These are phyloP conservation scores for Xylariaceae sp. DNA, from an alignment of 2,329 filamentous ascomycete genomes.

Conservation along the genomic window DNA sequence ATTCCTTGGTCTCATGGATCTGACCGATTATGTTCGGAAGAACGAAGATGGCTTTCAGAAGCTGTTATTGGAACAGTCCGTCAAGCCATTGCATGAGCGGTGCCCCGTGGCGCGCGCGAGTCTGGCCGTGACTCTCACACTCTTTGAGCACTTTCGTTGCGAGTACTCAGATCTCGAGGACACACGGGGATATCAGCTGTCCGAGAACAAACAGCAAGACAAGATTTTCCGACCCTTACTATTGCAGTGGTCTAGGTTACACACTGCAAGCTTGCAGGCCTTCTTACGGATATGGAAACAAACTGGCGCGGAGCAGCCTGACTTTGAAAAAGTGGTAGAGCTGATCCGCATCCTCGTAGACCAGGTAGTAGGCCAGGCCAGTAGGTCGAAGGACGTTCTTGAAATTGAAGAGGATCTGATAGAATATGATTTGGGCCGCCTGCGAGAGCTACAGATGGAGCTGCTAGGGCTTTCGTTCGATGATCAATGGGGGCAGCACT, in stretches of 20 bases:
- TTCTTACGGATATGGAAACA: slow-evolving; percentile 93
- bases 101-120: slow-evolving; percentile 87
- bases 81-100: slow-evolving; percentile 63
- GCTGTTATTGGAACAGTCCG: slow-evolving; percentile 82
- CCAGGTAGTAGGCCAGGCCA: slow-evolving; percentile 78
- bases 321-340: slow-evolving; percentile 92
- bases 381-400: slow-evolving; percentile 75
- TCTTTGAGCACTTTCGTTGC: slow-evolving; percentile 95
- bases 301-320: slow-evolving; percentile 76
- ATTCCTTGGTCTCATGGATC: slow-evolving; percentile 94
- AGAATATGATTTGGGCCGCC: slow-evolving; percentile 72
- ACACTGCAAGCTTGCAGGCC: slow-evolving; percentile 77
- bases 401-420: slow-evolving; percentile 87
- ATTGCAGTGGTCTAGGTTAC: slow-evolving; percentile 87
- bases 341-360: slow-evolving; percentile 86
- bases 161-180: slow-evolving; percentile 80
- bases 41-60: slow-evolving; percentile 93
- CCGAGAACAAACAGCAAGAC: slow-evolving; percentile 79
- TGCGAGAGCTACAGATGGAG: slow-evolving; percentile 90
- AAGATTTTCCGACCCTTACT: slow-evolving; percentile 81
- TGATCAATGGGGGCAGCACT: slow-evolving; percentile 87
- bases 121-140: slow-evolving; percentile 76
- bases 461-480: slow-evolving; percentile 87
- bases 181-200: slow-evolving; percentile 65
- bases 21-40: slow-evolving; percentile 89